A percentile compares a stretch with the other conserved stretches of the same genome.
phyloP scores from a whole-genome alignment of 192 early-diverging fungal genomes.

The Dissophora globulifera region DNA sequence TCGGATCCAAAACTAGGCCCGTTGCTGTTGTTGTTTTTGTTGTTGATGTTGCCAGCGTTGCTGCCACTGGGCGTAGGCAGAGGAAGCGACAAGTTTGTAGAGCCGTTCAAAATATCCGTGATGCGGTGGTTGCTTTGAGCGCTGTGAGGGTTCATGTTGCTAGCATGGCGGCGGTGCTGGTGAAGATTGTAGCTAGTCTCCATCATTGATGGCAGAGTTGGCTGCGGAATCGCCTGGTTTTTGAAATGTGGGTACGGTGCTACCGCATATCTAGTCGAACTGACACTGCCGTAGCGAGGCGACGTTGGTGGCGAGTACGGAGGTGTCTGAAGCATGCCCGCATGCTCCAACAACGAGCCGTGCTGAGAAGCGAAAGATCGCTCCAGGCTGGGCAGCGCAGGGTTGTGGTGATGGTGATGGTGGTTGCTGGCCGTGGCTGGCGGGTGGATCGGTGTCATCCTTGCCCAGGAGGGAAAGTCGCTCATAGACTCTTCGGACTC shows the following conservation, averaged over 20 bases:
- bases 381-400: slow-evolving; percentile 20
- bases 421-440: no score
- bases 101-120: slow-evolving; percentile 50
- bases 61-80: slow-evolving; percentile 26
- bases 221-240: slow-evolving; percentile 14
- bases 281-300: slow-evolving; percentile 39
- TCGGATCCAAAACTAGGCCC: slow-evolving; percentile 36
- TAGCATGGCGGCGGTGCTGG: slow-evolving; percentile 40
- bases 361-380: slow-evolving; percentile 12
- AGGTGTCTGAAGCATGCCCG: slow-evolving; percentile 42
- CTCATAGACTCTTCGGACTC: slow-evolving; percentile 38
- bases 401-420: no score
- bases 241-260: slow-evolving; percentile 53
- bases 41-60: slow-evolving; percentile 1
- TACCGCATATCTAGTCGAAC: slow-evolving; percentile 38
- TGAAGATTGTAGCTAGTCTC: slow-evolving; percentile 49
- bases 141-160: slow-evolving; percentile 8
- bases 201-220: slow-evolving; percentile 36
- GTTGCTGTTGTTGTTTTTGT: slow-evolving; percentile 9
- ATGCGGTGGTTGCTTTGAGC: slow-evolving; percentile 39
- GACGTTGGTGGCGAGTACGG: slow-evolving; percentile 51
- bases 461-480: slow-evolving; percentile 46
- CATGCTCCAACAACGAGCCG: slow-evolving; percentile 3
- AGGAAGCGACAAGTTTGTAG: slow-evolving; percentile 47
- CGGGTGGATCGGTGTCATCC: slow-evolving; percentile 48